A percentile compares a stretch with the other conserved stretches of the same genome.
Evolutionary conservation across 1,139 yeast species (phyloP).

Genomic region (Candida sojae): DNA sequence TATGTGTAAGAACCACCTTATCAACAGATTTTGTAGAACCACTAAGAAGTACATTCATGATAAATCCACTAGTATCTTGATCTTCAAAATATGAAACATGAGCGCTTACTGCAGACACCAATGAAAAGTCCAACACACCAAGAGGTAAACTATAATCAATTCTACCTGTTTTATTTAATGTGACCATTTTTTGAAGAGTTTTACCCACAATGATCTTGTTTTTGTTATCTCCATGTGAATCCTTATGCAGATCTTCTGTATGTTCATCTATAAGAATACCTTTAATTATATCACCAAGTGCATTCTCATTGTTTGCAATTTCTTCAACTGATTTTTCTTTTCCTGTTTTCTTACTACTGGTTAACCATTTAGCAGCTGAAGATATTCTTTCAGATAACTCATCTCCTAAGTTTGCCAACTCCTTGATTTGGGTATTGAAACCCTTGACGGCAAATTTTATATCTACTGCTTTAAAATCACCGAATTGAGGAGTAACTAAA

Average conservation of each 20-base stretch:
- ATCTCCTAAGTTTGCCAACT: slow-evolving; percentile 41
- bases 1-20: slow-evolving; percentile 22
- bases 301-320: slow-evolving; percentile 34
- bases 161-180: slow-evolving; percentile 68
- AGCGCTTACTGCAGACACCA: slow-evolving; percentile 79
- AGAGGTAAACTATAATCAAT: slow-evolving; percentile 81
- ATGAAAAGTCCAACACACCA: slow-evolving; percentile 76
- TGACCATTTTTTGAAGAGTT: slow-evolving; percentile 35
- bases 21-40: slow-evolving; percentile 21
- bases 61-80: slow-evolving; percentile 77
- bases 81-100: slow-evolving; percentile 91
- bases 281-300: slow-evolving; percentile 46
- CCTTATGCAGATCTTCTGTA: slow-evolving; percentile 11
- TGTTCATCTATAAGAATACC: slow-evolving; percentile 28
- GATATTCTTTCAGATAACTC: slow-evolving; percentile 47
- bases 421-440: slow-evolving; percentile 44
- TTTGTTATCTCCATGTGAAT: slow-evolving; percentile 14
- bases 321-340: slow-evolving; percentile 20
- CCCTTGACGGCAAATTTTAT: slow-evolving; percentile 58
- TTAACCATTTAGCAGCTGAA: slow-evolving; percentile 50
- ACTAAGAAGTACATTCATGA: slow-evolving; percentile 55
- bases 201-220: slow-evolving; percentile 9
- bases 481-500: slow-evolving; percentile 55
- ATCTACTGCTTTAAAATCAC: slow-evolving; percentile 59
- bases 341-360: slow-evolving; percentile 16